A percentile compares a stretch with the other conserved stretches of the same genome.
These are phyloP conservation scores for Carpinus viminea DNA, from an alignment of 306 rosid species.

Conservation along the genomic window DNA sequence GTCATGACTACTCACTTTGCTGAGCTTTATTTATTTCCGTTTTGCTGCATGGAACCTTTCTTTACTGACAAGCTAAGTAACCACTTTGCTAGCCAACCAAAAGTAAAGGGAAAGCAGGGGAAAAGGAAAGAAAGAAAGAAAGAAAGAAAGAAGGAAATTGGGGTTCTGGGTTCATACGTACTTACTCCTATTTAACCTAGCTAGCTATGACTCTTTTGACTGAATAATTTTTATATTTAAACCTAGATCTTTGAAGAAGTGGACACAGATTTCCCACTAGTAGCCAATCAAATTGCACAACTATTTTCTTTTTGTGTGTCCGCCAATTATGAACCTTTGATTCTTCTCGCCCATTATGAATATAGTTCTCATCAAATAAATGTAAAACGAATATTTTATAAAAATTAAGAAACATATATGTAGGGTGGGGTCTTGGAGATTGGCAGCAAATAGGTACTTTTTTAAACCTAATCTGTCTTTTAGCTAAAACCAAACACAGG, in stretches of 20 bases:
- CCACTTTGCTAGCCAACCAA: conserved; percentile 34
- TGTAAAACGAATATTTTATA: background rate
- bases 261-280: conserved; percentile 30
- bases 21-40: conserved; percentile 4
- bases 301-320: background rate
- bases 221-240: background rate
- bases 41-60: conserved; percentile 19
- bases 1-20: background rate
- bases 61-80: conserved; percentile 38
- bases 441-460: background rate
- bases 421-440: background rate
- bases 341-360: conserved; percentile 18
- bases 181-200: no score
- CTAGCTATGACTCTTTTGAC: background rate
- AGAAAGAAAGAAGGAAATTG: no score
- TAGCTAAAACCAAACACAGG: background rate
- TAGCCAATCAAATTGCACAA: conserved; percentile 24
- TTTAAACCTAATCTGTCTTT: background rate
- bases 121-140: background rate
- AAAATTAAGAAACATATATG: background rate
- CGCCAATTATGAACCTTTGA: conserved; percentile 24
- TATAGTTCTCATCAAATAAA: background rate
- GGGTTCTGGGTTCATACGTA: no score
- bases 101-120: background rate
- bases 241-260: background rate